Base-by-base conservation (phyloP, 148 eudicot species). In the Amaranthus cruentus region DNA sequence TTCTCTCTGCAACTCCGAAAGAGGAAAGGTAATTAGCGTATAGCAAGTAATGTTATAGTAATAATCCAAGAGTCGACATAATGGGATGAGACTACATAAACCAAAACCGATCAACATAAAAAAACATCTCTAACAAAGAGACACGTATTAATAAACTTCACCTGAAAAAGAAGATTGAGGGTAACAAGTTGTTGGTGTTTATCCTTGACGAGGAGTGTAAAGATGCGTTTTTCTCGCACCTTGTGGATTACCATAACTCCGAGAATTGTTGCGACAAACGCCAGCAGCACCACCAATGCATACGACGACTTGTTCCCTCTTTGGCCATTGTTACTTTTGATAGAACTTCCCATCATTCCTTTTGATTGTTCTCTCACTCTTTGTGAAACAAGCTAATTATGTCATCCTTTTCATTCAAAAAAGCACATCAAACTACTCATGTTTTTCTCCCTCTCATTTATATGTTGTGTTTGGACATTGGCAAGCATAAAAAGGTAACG, bases 111-210 rank as follows among this genome's bases (percentile, higher is more conserved):
- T 28, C 38, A 28, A 28, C 38, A 28, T 28, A 2, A 28, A 28
- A 28, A 28, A 2, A 28, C 38, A 28, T 28, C 38, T 28, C 38
- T 28, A 28, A 28, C 38, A 28, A 14, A 68, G 70, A 58, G 72
- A 68, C 48, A 47, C 57, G 44, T 66, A 21, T 18, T 15, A 47
- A 63, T n/a, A 51, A 55, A 56, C 3, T 28, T 47, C 7, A 89
- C 98, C 95, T 94, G 90, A 46, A 91, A 75, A 69, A 89, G 90
- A 71, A 84, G 81, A 38, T 88, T 89, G 71, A 91, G 90, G 47
- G 93, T 76, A 52, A 82, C 64, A 50, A 94, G 87, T 47, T 94
- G 78, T 9, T 76, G 84, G 47, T 94, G 93, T 78, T 89, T 91
- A 9, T 91, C 83, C 55, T 83, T 78, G 75, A 88, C 71, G 58